A percentile compares a stretch with the other conserved stretches of the same genome.
Evolutionary conservation across 768 basidiomycete genomes (phyloP).

Genomic region (Neoboletus brunneissimus): DNA sequence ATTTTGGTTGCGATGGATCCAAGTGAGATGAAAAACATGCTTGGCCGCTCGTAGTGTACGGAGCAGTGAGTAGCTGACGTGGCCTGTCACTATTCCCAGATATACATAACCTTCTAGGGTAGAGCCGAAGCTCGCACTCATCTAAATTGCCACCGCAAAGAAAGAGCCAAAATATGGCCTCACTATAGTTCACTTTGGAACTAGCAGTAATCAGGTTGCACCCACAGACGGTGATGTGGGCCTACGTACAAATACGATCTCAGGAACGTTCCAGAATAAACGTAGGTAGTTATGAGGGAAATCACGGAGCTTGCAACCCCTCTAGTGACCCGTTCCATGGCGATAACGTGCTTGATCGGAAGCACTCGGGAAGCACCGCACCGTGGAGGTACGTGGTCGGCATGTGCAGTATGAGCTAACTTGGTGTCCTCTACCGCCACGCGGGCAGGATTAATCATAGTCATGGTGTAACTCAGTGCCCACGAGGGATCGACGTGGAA

Average conservation of each 20-base stretch:
- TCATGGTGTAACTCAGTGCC: background rate
- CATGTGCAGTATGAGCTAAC: background rate
- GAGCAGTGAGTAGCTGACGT: background rate
- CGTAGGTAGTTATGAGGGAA: background rate
- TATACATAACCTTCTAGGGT: background rate
- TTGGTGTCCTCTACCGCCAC: background rate
- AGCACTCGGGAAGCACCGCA: background rate
- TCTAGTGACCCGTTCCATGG: background rate
- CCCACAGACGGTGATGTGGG: background rate
- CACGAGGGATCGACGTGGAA: slow-evolving; percentile 7
- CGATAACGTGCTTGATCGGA: background rate
- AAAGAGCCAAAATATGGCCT: background rate
- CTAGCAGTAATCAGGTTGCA: background rate
- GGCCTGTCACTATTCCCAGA: background rate
- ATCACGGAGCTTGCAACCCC: background rate
- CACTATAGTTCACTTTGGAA: background rate
- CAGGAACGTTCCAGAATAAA: background rate
- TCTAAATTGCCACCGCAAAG: no score
- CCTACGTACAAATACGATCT: background rate
- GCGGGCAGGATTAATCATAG: background rate
- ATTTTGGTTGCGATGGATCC: background rate
- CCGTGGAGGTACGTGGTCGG: background rate
- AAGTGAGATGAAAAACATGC: background rate
- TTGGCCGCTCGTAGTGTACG: background rate
- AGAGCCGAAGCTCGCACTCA: background rate